A percentile compares a stretch with the other conserved stretches of the same genome.
Evolutionary conservation across 1,284 basidiomycete genomes (phyloP).

Genomic region (Ustilago shanxiensis): DNA sequence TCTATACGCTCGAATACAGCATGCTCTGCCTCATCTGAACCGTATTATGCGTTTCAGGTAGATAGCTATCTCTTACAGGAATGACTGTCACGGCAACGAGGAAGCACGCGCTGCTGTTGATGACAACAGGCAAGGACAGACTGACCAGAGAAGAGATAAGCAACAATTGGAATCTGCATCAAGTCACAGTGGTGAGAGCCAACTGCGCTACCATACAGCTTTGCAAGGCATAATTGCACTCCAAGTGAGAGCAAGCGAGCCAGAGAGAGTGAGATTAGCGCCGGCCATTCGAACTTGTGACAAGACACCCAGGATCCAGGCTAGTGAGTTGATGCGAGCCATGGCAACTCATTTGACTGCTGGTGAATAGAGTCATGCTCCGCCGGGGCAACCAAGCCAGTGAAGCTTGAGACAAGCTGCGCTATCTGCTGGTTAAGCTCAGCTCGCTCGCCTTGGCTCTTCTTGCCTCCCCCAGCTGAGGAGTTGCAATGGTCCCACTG

Average conservation of each 20-base stretch:
- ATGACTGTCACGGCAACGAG: too few species aligned
- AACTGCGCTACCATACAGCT: not conserved
- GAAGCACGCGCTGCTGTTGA: not conserved
- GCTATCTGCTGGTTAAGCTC: not conserved
- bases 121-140: not conserved
- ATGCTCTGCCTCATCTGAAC: too few species aligned
- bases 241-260: not conserved
- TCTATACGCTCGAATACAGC: too few species aligned
- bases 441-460: not conserved
- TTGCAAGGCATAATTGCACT: not conserved
- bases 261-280: constrained; percentile 2
- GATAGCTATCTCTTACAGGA: not conserved
- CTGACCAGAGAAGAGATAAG: not conserved
- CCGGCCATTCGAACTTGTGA: not conserved
- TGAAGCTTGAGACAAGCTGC: not conserved
- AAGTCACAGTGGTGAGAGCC: not conserved
- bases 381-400: not conserved
- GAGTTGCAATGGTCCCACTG: not conserved
- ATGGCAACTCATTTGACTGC: not conserved
- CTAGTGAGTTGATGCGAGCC: not conserved
- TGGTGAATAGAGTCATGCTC: not conserved
- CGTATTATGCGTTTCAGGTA: not conserved
- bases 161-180: not conserved
- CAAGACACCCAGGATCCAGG: not conserved
- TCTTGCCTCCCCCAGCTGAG: too few species aligned